Evolutionary conservation across 2,329 filamentous ascomycete species (phyloP).

Genomic region (Hymenoscyphus fraxineus): DNA sequence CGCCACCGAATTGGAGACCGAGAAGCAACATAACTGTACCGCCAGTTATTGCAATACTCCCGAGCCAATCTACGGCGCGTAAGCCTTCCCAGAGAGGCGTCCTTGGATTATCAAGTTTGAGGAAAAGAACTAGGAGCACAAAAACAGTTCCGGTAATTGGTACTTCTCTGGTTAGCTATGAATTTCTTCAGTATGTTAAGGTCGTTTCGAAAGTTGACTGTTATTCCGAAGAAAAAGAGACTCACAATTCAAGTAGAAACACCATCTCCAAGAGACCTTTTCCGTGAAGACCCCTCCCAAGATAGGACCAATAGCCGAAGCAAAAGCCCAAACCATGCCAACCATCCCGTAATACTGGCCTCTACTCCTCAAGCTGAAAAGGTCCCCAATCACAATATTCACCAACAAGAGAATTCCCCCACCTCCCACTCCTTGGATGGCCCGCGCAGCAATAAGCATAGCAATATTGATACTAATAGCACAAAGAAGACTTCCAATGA

Average conservation of each 20-base stretch:
- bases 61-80: slow-evolving; percentile 57
- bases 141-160: slow-evolving; percentile 37
- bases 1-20: slow-evolving; percentile 79
- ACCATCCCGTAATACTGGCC: slow-evolving; percentile 59
- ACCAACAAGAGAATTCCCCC: slow-evolving; percentile 50
- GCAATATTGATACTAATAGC: slow-evolving; percentile 44
- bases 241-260: neutral
- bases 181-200: neutral
- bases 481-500: slow-evolving; percentile 48
- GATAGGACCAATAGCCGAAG: slow-evolving; percentile 60
- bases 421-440: slow-evolving; percentile 47
- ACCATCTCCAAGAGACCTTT: slow-evolving; percentile 39
- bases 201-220: slow-evolving; percentile 7
- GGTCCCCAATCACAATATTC: slow-evolving; percentile 51
- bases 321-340: slow-evolving; percentile 55
- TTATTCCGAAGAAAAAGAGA: neutral
- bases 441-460: slow-evolving; percentile 45
- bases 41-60: slow-evolving; percentile 58
- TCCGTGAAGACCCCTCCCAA: slow-evolving; percentile 64
- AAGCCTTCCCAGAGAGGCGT: slow-evolving; percentile 60
- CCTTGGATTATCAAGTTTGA: slow-evolving; percentile 63
- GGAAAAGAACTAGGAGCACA: slow-evolving; percentile 55
- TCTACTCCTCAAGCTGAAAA: slow-evolving; percentile 46
- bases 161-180: slow-evolving; percentile 11
- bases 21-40: slow-evolving; percentile 83